These are phyloP conservation scores for Aspergillus carlsbadensis DNA, from an alignment of 495 filamentous ascomycete species.

Conservation along the genomic window DNA sequence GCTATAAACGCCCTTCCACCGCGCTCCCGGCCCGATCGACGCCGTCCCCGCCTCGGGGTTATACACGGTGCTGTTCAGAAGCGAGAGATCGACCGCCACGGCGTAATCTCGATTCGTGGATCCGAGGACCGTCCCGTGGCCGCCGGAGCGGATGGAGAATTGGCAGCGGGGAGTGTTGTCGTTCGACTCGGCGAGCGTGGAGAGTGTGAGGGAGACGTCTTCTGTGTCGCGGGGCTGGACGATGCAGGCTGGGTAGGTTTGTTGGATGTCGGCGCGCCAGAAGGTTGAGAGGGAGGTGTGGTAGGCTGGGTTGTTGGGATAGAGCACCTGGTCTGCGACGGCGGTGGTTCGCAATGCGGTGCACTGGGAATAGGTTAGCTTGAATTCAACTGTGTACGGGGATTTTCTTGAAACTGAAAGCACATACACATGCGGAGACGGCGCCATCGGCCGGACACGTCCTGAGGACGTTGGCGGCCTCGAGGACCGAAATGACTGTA, in stretches of 20 bases:
- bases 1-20: constrained; percentile 44
- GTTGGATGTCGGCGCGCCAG: constrained; percentile 19
- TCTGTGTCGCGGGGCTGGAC: constrained; percentile 30
- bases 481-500: neutral
- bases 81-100: constrained; percentile 51
- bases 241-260: constrained; percentile 33
- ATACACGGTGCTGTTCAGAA: constrained; percentile 41
- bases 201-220: constrained; percentile 34
- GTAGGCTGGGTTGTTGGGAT: neutral
- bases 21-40: constrained; percentile 39
- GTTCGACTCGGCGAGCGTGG: constrained; percentile 17
- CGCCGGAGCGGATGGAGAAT: constrained; percentile 49
- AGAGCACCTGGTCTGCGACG: neutral
- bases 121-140: constrained; percentile 35
- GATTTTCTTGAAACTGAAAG: too few relatives aligned
- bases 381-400: too few relatives aligned
- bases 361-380: neutral
- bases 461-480: neutral
- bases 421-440: neutral
- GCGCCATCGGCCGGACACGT: neutral
- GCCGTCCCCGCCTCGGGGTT: constrained; percentile 31
- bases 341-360: neutral
- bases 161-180: constrained; percentile 26
- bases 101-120: constrained; percentile 26
- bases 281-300: neutral